Base-by-base conservation (phyloP, 805 yeast genomes). In the Wickerhamiella domercqiae region DNA sequence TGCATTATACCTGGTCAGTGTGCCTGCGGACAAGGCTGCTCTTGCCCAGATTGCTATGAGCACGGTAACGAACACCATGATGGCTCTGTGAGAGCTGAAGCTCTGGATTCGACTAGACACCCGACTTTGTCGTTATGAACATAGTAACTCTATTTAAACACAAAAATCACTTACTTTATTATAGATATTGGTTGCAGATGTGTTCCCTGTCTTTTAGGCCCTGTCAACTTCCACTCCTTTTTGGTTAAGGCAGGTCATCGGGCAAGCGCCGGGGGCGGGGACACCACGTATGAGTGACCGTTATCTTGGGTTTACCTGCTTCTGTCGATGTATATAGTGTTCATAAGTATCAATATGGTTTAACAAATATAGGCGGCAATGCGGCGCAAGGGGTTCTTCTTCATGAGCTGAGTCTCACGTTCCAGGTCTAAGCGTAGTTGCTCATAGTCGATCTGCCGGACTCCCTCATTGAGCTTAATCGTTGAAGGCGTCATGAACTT, bases 381-480 rank as follows among this genome's bases (percentile, higher is more conserved):
- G 13, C 41, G 32, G 3, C 39, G 37, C 20, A 45, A 22, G 14
- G 46, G 46, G 35, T 45, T 46, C 50, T 60, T 68, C 24, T 59
- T 39, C 5, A 59, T 59, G 36, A 42, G 49, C n/a, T 58, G 64
- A 44, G 61, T 61, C 47, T 70, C 79, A 47, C 67, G 74, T 17
- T 67, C 70, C 37, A 69, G 55, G 50, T 69, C 73, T 47, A 66
- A 69, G 38, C 58, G 64, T 42, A 73, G 57, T 32, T 62, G 51
- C 21, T 74, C 78, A 43, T 67, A 46, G 52, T 74, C 78, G 25
- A 67, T 53, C 30, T 67, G 70, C 49, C 74, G 68, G 57, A 78
- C 67, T 38, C 81, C 80, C 21, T 73, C 63, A 46, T 71, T 76
- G 32, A 75, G 61, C 49, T 75, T 80, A 46, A 74, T 61, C 29